Conservation (phyloP, 495 filamentous ascomycete species). For the Glonium stellatum region DNA sequence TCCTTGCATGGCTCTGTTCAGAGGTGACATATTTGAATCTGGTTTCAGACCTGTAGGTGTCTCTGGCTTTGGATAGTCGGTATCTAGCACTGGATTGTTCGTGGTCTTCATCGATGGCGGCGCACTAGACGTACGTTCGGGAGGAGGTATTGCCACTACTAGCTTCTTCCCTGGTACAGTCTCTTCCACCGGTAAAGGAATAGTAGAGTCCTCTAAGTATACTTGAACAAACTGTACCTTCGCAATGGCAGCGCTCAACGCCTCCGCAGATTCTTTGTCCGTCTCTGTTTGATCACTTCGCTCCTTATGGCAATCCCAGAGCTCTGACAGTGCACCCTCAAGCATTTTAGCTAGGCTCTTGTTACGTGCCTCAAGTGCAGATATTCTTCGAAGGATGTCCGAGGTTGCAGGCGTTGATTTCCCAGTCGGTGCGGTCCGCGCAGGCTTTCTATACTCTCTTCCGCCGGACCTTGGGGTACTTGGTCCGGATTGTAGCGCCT, state of each 20-base stretch:
- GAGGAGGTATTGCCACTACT: slow-evolving; percentile 1
- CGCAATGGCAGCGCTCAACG: slow-evolving; percentile 58
- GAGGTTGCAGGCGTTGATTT: slow-evolving; percentile 5
- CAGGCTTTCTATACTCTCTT: slow-evolving; percentile 25
- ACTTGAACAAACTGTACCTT: slow-evolving; percentile 73
- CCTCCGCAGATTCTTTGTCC: slow-evolving; percentile 33
- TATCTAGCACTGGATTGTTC: not conserved
- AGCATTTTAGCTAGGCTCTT: slow-evolving; percentile 65
- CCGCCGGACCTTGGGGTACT: slow-evolving; percentile 22
- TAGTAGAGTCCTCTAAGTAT: slow-evolving; percentile 60
- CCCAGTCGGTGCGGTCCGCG: slow-evolving; percentile 4
- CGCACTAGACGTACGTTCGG: slow-evolving; percentile 15
- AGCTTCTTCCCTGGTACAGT: slow-evolving; percentile 8
- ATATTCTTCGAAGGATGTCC: slow-evolving; percentile 28
- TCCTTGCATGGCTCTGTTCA: not conserved
- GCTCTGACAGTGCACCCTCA: slow-evolving; percentile 59
- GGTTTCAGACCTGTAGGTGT: not conserved
- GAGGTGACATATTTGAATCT: not conserved
- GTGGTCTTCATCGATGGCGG: slow-evolving; percentile 4
- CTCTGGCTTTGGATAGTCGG: not conserved
- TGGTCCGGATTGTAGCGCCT: slow-evolving; percentile 46
- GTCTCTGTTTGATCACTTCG: slow-evolving; percentile 20
- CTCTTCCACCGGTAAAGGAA: slow-evolving; percentile 42
- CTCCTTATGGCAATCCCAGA: slow-evolving; percentile 48
- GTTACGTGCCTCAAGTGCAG: slow-evolving; percentile 62